A percentile compares a stretch with the other conserved stretches of the same genome.
These are phyloP conservation scores for Nematocida sp. DNA, from an alignment of 371 early-diverging fungal species.

Conservation along the genomic window DNA sequence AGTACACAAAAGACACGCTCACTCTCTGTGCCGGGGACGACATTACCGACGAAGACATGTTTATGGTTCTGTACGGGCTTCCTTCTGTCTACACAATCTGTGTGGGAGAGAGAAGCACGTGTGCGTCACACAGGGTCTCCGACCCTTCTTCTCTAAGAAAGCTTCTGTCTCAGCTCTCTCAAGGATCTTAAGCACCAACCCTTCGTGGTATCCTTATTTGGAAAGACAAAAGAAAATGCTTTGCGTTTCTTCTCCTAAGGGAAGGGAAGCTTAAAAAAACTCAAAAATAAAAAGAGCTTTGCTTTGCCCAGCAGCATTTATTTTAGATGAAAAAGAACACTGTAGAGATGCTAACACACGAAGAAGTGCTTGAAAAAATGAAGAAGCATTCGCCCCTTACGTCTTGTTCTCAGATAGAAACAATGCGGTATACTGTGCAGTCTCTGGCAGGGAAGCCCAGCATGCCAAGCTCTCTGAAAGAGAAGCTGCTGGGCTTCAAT, in stretches of 20 bases:
- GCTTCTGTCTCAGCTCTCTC: conserved; percentile 2
- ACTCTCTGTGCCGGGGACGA: conserved; percentile 63
- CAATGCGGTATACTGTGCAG: conserved; percentile 29
- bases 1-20: conserved; percentile 41
- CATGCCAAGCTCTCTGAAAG: conserved; percentile 9
- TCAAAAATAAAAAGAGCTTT: neutral
- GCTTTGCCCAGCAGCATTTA: neutral
- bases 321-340: neutral
- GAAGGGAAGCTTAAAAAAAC: neutral
- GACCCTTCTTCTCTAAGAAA: conserved; percentile 7
- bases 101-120: conserved; percentile 36
- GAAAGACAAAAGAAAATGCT: neutral
- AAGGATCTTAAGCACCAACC: neutral
- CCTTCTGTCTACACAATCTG: conserved; percentile 29
- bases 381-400: neutral
- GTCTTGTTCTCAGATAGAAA: conserved; percentile 19
- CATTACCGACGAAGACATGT: conserved; percentile 64
- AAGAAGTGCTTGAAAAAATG: neutral
- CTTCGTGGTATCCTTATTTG: neutral
- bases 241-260: neutral
- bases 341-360: conserved; percentile 8
- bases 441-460: conserved; percentile 5
- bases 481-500: conserved; percentile 18
- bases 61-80: conserved; percentile 40
- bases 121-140: conserved; percentile 1